These are phyloP conservation scores for Microdochium trichocladiopsis DNA, from an alignment of 2,329 filamentous ascomycete genomes.

Conservation along the genomic window DNA sequence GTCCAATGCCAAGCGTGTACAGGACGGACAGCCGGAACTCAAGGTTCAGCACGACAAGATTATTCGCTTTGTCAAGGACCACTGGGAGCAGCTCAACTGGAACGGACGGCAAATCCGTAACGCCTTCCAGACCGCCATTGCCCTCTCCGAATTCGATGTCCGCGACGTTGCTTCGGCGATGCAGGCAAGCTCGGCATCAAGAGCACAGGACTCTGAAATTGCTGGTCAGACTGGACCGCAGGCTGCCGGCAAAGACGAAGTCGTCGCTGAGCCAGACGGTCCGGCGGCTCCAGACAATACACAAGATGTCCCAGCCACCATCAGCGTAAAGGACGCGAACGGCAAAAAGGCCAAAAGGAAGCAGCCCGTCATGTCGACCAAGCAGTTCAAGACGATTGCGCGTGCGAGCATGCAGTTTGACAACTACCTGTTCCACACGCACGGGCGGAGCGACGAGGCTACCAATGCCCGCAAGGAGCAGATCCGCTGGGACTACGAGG, in stretches of 20 bases:
- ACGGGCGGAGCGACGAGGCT: background rate
- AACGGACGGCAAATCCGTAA: constrained; percentile 1
- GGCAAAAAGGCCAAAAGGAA: background rate
- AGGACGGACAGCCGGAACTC: background rate
- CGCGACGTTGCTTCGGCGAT: background rate
- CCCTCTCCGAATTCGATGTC: background rate
- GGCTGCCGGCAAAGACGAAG: no score
- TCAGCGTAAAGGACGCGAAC: background rate
- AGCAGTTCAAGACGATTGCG: background rate
- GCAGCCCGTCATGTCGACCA: background rate
- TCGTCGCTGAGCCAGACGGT: no score
- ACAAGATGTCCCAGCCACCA: no score
- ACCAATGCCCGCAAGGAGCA: background rate
- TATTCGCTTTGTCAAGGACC: background rate
- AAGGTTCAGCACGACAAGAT: background rate
- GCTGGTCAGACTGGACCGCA: no score
- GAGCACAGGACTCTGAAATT: no score
- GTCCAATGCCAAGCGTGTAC: background rate
- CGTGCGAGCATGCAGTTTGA: background rate
- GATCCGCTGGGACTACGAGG: background rate
- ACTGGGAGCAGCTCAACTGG: background rate
- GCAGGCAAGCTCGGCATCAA: no score
- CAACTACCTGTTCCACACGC: background rate
- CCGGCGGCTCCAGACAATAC: no score
- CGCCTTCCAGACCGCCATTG: background rate